Percentiles rank a stretch among this genome's conserved stretches.
Conservation (phyloP, 176 grass and related monocot genomes). For the Aegilops speltoides region DNA sequence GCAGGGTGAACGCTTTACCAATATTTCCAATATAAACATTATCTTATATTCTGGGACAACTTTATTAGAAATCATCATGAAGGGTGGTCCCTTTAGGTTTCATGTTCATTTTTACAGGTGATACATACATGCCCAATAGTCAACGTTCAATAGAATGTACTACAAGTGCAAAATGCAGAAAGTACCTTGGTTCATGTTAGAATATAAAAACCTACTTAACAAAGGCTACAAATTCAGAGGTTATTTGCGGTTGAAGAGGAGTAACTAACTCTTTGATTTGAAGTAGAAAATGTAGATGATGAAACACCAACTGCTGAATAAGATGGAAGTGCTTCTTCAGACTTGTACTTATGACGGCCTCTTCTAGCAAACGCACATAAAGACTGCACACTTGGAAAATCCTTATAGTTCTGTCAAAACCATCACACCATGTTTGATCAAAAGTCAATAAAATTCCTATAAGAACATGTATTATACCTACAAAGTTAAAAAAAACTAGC, state of each 20-base stretch:
- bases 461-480: background rate
- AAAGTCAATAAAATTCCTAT: background rate
- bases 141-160: background rate
- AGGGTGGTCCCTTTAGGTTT: background rate
- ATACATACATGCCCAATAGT: background rate
- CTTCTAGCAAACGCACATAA: slow-evolving; percentile 57
- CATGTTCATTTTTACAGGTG: slow-evolving; percentile 5
- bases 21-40: slow-evolving; percentile 16
- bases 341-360: slow-evolving; percentile 62
- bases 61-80: background rate
- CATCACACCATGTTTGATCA: background rate
- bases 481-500: slow-evolving; percentile 13
- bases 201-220: background rate
- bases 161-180: background rate
- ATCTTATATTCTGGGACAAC: background rate
- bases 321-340: slow-evolving; percentile 61
- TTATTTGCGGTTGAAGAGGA: slow-evolving; percentile 25
- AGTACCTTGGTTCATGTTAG: background rate
- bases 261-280: slow-evolving; percentile 71
- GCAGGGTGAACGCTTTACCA: background rate
- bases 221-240: background rate
- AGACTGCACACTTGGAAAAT: slow-evolving; percentile 42
- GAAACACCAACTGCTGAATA: slow-evolving; percentile 74
- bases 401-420: slow-evolving; percentile 69
- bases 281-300: slow-evolving; percentile 62